phyloP scores from a whole-genome alignment of 2,329 filamentous ascomycete species.

The Apiospora aurea region DNA sequence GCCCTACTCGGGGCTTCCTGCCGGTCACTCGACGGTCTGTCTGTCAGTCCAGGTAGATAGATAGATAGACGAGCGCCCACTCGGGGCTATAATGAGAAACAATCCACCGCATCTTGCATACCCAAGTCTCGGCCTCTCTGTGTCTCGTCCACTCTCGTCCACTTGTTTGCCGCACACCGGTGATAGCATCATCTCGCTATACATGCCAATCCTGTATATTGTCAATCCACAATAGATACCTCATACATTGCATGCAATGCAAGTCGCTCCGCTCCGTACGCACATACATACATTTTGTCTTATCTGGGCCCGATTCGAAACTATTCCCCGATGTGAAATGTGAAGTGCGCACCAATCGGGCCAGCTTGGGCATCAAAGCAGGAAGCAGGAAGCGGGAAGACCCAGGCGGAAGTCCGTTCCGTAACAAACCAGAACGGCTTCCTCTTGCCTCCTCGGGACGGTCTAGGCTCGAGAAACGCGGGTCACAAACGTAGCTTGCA shows the following conservation, averaged over 20 bases:
- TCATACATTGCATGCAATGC: not conserved
- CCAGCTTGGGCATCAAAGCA: slow-evolving; percentile 5
- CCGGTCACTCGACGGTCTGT: not conserved
- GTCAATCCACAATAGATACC: not conserved
- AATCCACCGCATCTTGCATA: not conserved
- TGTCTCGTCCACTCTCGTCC: not conserved
- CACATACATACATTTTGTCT: not conserved
- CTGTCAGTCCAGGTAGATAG: not conserved
- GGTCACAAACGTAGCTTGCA: not conserved
- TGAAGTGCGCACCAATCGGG: not conserved
- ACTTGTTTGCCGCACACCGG: not conserved
- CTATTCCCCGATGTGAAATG: not conserved
- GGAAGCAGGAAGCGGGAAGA: not conserved
- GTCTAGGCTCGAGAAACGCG: not conserved
- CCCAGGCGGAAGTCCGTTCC: not conserved
- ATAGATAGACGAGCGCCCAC: not conserved
- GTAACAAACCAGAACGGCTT: not conserved
- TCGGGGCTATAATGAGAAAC: not conserved
- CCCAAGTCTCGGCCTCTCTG: not conserved
- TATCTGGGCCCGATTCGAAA: not conserved
- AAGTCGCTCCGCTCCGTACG: slow-evolving; percentile 1
- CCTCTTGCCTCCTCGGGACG: not conserved
- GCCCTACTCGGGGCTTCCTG: not conserved
- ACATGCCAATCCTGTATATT: not conserved
- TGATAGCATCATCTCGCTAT: not conserved